Evolutionary conservation across 371 early-diverging fungal genomes (phyloP), one percentile per base, ranked within the genome.

Genomic region (Mortierella sp.): DNA sequence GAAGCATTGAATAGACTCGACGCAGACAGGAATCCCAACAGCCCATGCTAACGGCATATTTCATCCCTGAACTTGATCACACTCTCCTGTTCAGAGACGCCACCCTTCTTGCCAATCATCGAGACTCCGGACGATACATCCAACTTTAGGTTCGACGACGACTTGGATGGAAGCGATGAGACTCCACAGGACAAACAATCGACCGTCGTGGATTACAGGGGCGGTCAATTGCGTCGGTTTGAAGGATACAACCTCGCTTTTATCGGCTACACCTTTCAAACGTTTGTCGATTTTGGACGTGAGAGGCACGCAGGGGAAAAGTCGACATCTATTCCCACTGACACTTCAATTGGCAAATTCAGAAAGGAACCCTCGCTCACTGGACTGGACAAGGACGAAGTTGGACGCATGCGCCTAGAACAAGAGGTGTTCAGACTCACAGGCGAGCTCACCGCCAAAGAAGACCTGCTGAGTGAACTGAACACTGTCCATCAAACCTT

Each of bases 21-120:
- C n/a, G 78, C 31, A n/a, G 19, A 22, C 19, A 24, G 27, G 19
- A 54, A 39, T 39, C 44, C 3, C 5, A 43, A 19, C 19, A 43
- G 16, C n/a, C 9, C 16, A 43, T 16, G 44, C 44, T 43, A 43
- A 6, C 25, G 19, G 0, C 16, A 53, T 14, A 13, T 25, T 43
- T 9, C 19, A 14, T 43, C 47, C 47, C 19, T 44, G 12, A 19
- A 5, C n/a, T 17, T 12, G 5, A 19, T 19, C 19, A 44, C 45
- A 13, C 45, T 5, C 21, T 44, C 21, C 17, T 37, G 12, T 4
- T n/a, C 59, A 88, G 88, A 59, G 2, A 82, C 65, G 22, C 93
- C 96, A 13, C 95, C 96, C 1, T 96, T 96, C 81, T 79, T 92
- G 12, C 96, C 96, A 10, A 81, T 88, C 7, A 85, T 95, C 25